Conservation (phyloP, 2,329 filamentous ascomycete species). For the Venturia carpophila region DNA sequence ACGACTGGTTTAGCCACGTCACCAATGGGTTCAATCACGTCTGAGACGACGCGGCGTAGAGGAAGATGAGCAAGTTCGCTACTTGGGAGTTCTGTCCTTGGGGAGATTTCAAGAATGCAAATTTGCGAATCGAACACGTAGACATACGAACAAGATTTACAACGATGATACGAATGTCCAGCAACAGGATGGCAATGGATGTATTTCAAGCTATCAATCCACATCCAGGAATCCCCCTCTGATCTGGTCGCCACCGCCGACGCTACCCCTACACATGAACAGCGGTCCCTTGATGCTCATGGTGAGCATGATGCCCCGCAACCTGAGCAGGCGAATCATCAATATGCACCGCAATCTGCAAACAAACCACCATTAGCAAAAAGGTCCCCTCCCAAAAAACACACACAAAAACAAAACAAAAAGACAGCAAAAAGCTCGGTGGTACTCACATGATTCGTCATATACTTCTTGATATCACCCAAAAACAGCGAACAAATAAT, state of each 20-base stretch:
- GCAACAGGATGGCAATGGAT: too few species aligned
- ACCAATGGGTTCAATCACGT: background rate
- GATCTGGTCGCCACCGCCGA: background rate
- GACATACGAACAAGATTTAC: too few species aligned
- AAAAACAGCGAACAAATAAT: slow-evolving; percentile 26
- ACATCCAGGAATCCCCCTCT: too few species aligned
- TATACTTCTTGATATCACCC: slow-evolving; percentile 29
- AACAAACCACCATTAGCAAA: background rate
- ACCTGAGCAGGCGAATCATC: slow-evolving; percentile 5
- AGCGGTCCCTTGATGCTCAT: slow-evolving; percentile 11
- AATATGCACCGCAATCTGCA: slow-evolving; percentile 9
- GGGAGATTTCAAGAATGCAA: too few species aligned
- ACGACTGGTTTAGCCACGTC: background rate
- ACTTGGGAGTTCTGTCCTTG: background rate
- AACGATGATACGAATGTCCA: too few species aligned
- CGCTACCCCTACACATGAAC: background rate
- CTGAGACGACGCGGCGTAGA: background rate
- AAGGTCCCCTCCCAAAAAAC: too few species aligned
- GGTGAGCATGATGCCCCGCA: background rate
- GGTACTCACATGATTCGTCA: slow-evolving; percentile 25
- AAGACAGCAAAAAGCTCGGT: too few species aligned
- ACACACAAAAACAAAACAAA: too few species aligned
- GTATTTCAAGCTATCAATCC: too few species aligned
- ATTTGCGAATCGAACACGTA: too few species aligned
- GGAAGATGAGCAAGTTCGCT: background rate